Base-by-base conservation (phyloP, 495 filamentous ascomycete species). In the Penicillium chermesinum region DNA sequence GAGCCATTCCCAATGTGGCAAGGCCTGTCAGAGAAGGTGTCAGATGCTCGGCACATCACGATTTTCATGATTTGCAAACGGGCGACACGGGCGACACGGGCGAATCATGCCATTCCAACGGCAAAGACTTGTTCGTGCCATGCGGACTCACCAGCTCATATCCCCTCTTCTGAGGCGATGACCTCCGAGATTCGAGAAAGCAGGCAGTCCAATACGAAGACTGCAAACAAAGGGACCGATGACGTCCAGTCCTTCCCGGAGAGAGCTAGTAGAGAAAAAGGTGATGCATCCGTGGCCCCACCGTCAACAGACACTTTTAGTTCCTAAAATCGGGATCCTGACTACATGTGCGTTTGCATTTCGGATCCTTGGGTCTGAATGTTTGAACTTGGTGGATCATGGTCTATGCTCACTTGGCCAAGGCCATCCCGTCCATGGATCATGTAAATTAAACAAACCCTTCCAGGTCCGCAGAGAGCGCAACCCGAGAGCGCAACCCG, bases 21-120 rank as follows among this genome's bases (percentile, higher is more conserved):
- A 53, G 40, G 41, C 44, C n/a, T 37, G 50, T 54, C 36, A 42
- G 50, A 58, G 51, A 54, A 33, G 48, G 52, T 49, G 51, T 54
- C 48, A 49, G 32, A 22, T 52, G n/a, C 32, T 47, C 39, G 13
- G 41, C 12, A 30, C 42, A 44, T 44, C 42, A 16, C 21, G 38
- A 50, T 54, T 50, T 45, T 44, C 42, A 16, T n/a, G 38, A 50
- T 54, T 50, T 45, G 25, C 52, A 54, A 46, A 37, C 47, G 12
- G 43, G 50, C 46, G 42, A 45, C 22, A 15, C 25, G 25, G 25
- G 4, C 25, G 10, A 30, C 22, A 15, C 25, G 25, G 25, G 4
- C 25, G 10, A 30, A 10, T 10, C 4, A 30, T 30, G 25, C 25
- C 25, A 36, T 22, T 9, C 18, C n/a, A n/a, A 18, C 38, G 15